phyloP scores from a whole-genome alignment of 164 flowering plant species.

The Berberis thunbergii region DNA sequence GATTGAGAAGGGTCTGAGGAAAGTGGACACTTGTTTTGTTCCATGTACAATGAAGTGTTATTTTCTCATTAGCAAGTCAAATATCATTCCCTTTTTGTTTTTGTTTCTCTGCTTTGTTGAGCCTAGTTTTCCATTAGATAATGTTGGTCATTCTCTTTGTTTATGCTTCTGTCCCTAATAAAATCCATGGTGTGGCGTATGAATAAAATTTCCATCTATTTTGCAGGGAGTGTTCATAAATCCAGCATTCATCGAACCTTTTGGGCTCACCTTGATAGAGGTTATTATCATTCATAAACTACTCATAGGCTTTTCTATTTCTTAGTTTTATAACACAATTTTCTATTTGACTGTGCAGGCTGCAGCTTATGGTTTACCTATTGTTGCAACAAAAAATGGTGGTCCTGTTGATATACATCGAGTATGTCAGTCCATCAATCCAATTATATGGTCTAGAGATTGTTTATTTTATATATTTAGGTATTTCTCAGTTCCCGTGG shows the following conservation, averaged over 20 bases:
- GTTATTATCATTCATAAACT: constrained; percentile 20
- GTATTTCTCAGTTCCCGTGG: not conserved
- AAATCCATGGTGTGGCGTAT: too few relatives aligned
- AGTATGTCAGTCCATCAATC: constrained; percentile 31
- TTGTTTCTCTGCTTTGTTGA: too few relatives aligned
- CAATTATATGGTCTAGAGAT: not conserved
- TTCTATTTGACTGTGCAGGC: constrained; percentile 43
- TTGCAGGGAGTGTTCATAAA: constrained; percentile 92
- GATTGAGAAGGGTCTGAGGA: too few relatives aligned
- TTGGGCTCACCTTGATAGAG: constrained; percentile 98
- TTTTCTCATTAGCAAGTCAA: too few relatives aligned
- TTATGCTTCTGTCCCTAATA: too few relatives aligned
- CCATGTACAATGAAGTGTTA: too few relatives aligned
- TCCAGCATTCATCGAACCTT: constrained; percentile 98
- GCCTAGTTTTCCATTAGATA: too few relatives aligned
- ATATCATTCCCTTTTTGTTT: too few relatives aligned
- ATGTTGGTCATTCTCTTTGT: too few relatives aligned
- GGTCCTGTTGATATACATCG: constrained; percentile 95
- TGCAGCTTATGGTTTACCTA: constrained; percentile 93
- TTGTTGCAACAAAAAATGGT: constrained; percentile 97
- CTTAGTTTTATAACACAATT: not conserved
- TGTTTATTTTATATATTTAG: not conserved
- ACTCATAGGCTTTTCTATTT: not conserved
- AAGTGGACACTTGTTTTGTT: too few relatives aligned
- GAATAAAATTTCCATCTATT: not conserved